Percentiles rank a stretch among this genome's conserved stretches.
Conservation (phyloP, 2,329 filamentous ascomycete genomes). For the Calonectria hawksworthii region DNA sequence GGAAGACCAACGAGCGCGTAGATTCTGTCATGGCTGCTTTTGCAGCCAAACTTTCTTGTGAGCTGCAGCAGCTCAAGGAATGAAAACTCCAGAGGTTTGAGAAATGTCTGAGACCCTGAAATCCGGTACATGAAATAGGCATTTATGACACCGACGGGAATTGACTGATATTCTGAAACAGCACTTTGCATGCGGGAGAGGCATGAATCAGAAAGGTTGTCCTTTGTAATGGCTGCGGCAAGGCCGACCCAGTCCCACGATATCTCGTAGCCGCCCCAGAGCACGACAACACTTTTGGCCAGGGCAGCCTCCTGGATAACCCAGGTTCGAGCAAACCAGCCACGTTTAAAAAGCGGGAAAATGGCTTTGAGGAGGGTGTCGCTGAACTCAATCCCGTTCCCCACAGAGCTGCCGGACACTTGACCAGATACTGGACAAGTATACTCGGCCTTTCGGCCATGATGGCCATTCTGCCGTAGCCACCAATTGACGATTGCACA, state of each 20-base stretch:
- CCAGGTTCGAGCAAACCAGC: constrained; percentile 1
- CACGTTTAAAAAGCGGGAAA: not conserved
- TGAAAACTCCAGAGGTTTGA: not conserved
- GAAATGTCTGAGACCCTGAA: not conserved
- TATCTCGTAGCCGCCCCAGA: constrained; percentile 5
- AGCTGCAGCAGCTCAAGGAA: not conserved
- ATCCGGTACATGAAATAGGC: constrained; percentile 6
- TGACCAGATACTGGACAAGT: not conserved
- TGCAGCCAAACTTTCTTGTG: not conserved
- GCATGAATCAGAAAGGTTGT: not conserved
- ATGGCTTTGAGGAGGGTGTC: not conserved
- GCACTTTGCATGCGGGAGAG: not conserved
- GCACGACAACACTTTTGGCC: not conserved
- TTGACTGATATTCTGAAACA: not conserved
- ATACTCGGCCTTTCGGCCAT: not conserved
- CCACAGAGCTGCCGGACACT: not conserved
- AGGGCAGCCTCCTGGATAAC: not conserved
- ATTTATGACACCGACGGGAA: not conserved
- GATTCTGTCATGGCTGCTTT: not conserved
- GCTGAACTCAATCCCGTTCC: not conserved
- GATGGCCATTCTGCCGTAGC: not conserved
- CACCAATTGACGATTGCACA: not conserved
- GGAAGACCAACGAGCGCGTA: not conserved
- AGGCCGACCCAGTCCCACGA: not conserved
- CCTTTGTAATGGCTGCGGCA: not conserved